These are phyloP conservation scores for Botrytis byssoidea DNA, from an alignment of 2,329 filamentous ascomycete species.

Conservation along the genomic window DNA sequence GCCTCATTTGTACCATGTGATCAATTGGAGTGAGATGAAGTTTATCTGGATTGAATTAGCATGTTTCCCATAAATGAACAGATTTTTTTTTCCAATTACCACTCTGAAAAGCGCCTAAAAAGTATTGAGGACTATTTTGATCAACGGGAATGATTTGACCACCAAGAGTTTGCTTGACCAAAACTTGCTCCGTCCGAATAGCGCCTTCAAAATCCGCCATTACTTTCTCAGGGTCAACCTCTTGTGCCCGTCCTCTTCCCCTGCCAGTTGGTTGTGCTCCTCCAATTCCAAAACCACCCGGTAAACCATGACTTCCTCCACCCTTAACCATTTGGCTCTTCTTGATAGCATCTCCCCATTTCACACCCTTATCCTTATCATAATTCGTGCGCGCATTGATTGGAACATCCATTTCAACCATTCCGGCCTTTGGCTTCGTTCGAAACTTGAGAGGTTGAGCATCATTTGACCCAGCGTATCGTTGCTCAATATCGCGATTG, in stretches of 20 bases:
- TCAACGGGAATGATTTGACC: constrained; percentile 71
- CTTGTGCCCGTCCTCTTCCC: constrained; percentile 43
- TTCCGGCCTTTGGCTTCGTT: constrained; percentile 76
- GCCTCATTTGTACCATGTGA: constrained; percentile 82
- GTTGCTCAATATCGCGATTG: constrained; percentile 61
- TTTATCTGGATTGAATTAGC: constrained; percentile 56
- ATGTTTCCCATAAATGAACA: no score
- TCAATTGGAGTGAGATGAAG: constrained; percentile 83
- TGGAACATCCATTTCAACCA: constrained; percentile 90
- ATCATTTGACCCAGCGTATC: constrained; percentile 56
- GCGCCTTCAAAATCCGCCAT: constrained; percentile 63
- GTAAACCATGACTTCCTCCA: constrained; percentile 66
- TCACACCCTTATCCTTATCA: constrained; percentile 77
- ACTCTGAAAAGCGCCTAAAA: constrained; percentile 87
- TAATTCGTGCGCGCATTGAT: constrained; percentile 69
- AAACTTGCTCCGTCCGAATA: constrained; percentile 65
- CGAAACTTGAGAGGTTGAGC: constrained; percentile 70
- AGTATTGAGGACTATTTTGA: constrained; percentile 64
- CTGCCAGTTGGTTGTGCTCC: constrained; percentile 40
- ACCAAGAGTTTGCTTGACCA: constrained; percentile 80
- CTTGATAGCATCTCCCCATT: constrained; percentile 75
- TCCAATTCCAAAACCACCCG: constrained; percentile 69
- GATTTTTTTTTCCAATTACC: no score
- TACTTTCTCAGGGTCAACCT: constrained; percentile 37
- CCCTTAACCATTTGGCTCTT: constrained; percentile 52